Conservation (phyloP, 495 filamentous ascomycete genomes). For the Aspergillus campestris region DNA sequence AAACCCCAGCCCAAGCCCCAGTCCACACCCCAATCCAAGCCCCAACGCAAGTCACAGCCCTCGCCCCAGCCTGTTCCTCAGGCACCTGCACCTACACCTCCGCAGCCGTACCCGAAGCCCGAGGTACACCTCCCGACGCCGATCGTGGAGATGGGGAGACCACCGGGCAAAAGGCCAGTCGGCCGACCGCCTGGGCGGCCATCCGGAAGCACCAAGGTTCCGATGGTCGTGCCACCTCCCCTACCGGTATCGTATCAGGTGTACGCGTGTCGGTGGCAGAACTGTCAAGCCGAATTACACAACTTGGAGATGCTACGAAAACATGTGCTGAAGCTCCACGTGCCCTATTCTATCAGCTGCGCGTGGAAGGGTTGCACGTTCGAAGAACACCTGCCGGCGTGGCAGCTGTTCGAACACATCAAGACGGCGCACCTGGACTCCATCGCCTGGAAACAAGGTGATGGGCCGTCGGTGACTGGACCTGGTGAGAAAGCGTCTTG, state of each 20-base stretch:
- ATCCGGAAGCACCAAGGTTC: constrained; percentile 13
- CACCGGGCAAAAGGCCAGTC: constrained; percentile 5
- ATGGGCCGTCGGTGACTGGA: constrained; percentile 47
- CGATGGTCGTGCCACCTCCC: constrained; percentile 5
- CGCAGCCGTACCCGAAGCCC: neutral
- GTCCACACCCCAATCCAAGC: neutral
- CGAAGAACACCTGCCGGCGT: constrained; percentile 16
- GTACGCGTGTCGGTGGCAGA: constrained; percentile 55
- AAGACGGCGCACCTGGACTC: constrained; percentile 49
- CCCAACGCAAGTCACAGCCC: neutral
- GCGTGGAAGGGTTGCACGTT: constrained; percentile 25
- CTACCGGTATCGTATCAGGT: constrained; percentile 25
- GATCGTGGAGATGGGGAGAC: neutral
- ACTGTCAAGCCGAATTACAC: constrained; percentile 63
- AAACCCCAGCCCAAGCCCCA: neutral
- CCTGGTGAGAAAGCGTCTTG: constrained; percentile 36
- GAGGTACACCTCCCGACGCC: constrained; percentile 1
- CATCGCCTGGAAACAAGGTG: constrained; percentile 56
- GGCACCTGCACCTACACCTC: too few species aligned
- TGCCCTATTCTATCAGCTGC: constrained; percentile 23
- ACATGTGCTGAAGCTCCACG: constrained; percentile 54
- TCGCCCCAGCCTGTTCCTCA: neutral
- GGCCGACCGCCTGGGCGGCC: constrained; percentile 7
- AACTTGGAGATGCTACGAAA: constrained; percentile 62
- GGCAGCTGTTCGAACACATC: constrained; percentile 52